Evolutionary conservation across 805 yeast genomes (phyloP).

Genomic region (Candida arabinofermentans): DNA sequence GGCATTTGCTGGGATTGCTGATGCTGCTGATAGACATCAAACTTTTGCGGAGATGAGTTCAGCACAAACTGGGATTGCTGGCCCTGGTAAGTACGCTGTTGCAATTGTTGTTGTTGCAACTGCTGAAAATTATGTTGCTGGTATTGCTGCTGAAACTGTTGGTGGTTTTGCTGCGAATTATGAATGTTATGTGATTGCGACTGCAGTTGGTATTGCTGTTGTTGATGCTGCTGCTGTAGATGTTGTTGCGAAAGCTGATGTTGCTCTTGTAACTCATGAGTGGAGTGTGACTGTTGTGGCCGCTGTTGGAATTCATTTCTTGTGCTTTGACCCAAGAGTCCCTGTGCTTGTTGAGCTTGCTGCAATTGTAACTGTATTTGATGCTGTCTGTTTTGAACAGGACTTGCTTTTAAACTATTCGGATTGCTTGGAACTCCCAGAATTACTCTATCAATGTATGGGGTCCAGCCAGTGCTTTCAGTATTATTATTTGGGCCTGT

Average conservation of each 20-base stretch:
- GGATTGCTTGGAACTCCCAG: conserved; percentile 6
- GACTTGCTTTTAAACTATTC: conserved; percentile 7
- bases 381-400: conserved; percentile 8
- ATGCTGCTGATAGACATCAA: neutral
- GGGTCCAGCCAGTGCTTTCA: conserved; percentile 23
- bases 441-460: conserved; percentile 23
- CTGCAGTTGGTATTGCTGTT: conserved; percentile 3
- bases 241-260: neutral
- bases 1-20: conserved; percentile 1
- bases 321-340: too few relatives aligned
- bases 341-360: conserved; percentile 4
- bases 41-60: neutral
- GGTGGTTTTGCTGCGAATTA: neutral
- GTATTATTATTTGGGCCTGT: neutral
- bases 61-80: neutral
- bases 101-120: neutral
- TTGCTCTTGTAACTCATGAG: neutral
- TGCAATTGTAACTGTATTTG: conserved; percentile 5
- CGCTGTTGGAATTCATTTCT: conserved; percentile 4
- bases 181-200: neutral
- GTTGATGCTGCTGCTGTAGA: conserved; percentile 5
- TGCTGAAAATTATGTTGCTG: conserved; percentile 1
- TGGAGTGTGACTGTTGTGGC: conserved; percentile 1
- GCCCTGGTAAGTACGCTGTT: neutral
- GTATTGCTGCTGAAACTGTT: conserved; percentile 5